Evolutionary conservation across 306 rosid species (phyloP).

Genomic region (Malus asiatica): DNA sequence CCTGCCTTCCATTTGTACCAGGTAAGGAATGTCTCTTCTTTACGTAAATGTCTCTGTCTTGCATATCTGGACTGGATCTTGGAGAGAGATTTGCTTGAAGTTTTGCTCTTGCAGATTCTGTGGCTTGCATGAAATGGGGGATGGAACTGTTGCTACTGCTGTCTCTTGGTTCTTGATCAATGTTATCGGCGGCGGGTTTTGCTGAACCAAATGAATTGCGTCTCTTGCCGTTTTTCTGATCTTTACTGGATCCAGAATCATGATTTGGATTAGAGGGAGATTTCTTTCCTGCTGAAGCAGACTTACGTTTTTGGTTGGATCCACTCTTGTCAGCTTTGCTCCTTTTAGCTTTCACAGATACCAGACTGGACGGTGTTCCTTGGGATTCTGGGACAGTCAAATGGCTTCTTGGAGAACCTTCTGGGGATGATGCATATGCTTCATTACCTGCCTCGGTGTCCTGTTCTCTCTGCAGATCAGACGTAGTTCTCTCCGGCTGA

Average conservation of each 20-base stretch:
- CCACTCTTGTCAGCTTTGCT: slow-evolving; percentile 44
- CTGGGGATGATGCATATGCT: slow-evolving; percentile 44
- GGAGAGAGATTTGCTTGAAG: slow-evolving; percentile 60
- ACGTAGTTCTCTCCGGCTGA: slow-evolving; percentile 29
- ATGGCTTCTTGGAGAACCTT: slow-evolving; percentile 78
- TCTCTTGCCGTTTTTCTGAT: slow-evolving; percentile 56
- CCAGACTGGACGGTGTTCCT: slow-evolving; percentile 90
- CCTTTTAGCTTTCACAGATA: slow-evolving; percentile 49
- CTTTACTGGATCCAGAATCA: slow-evolving; percentile 62
- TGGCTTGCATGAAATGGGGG: slow-evolving; percentile 95
- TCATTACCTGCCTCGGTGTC: slow-evolving; percentile 24
- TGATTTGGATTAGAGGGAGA: slow-evolving; percentile 53
- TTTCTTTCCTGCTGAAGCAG: slow-evolving; percentile 38
- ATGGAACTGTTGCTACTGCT: slow-evolving; percentile 49
- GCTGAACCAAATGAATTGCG: slow-evolving; percentile 65
- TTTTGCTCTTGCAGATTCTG: slow-evolving; percentile 96
- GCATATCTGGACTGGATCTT: slow-evolving; percentile 86
- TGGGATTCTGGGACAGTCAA: slow-evolving; percentile 69
- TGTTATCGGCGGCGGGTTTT: slow-evolving; percentile 33
- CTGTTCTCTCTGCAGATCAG: slow-evolving; percentile 34
- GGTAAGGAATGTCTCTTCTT: slow-evolving; percentile 94
- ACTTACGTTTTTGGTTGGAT: slow-evolving; percentile 38
- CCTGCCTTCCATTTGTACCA: slow-evolving; percentile 73
- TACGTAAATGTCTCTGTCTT: slow-evolving; percentile 50
- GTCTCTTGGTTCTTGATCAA: slow-evolving; percentile 61